Conservation (phyloP, 495 filamentous ascomycete genomes). For the Echria macrotheca region DNA sequence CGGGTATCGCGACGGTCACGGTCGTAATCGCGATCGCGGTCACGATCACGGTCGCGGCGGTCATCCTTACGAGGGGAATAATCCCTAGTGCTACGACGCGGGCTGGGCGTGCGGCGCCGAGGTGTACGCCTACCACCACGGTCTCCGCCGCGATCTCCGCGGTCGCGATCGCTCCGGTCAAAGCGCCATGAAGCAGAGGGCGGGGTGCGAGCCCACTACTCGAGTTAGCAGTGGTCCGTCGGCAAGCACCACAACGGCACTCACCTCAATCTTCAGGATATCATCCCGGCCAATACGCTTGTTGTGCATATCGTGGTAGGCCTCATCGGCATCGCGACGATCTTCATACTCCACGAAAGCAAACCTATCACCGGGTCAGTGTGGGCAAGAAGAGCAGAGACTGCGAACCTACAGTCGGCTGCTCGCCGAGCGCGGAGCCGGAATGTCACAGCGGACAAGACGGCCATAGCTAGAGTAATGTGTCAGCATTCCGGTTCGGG, state of each 20-base stretch:
- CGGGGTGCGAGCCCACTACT: constrained; percentile 94
- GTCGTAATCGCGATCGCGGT: constrained; percentile 53
- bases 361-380: constrained; percentile 55
- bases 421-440: constrained; percentile 84
- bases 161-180: constrained; percentile 48
- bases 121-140: constrained; percentile 57
- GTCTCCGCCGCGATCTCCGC: constrained; percentile 24
- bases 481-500: constrained; percentile 33
- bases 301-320: constrained; percentile 99
- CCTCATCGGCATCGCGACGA: constrained; percentile 97
- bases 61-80: constrained; percentile 91
- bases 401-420: constrained; percentile 78
- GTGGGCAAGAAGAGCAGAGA: background rate
- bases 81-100: constrained; percentile 70
- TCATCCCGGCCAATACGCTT: constrained; percentile 97
- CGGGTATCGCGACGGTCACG: constrained; percentile 64
- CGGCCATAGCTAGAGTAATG: constrained; percentile 75
- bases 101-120: constrained; percentile 74
- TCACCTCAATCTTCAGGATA: constrained; percentile 93
- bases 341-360: constrained; percentile 99
- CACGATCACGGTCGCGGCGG: constrained; percentile 73
- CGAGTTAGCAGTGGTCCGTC: too few species aligned
- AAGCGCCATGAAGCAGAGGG: constrained; percentile 98
- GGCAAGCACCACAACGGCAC: too few species aligned
- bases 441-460: constrained; percentile 97